Evolutionary conservation across 352 stramenopile species (phyloP).

Genomic region (Phytophthora capsici): DNA sequence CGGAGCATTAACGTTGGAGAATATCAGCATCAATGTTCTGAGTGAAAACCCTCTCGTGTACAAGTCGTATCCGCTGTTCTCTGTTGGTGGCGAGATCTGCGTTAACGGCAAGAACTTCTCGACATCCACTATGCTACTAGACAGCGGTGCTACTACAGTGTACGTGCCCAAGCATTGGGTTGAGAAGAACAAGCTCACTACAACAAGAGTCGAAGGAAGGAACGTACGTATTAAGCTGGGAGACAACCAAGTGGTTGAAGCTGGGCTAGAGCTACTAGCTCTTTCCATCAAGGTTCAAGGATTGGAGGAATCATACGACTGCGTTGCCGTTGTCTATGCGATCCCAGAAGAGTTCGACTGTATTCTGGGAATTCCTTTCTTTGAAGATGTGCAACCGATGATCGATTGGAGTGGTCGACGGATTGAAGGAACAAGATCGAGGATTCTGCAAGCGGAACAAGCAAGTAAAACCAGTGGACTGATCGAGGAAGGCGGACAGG

Average conservation of each 20-base stretch:
- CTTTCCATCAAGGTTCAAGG: background rate
- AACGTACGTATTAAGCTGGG: constrained; percentile 14
- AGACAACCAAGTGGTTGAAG: constrained; percentile 10
- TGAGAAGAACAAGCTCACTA: background rate
- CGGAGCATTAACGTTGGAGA: no score
- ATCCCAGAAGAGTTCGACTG: no score
- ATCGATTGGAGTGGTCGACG: constrained; percentile 14
- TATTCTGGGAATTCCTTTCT: constrained; percentile 20
- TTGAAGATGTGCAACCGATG: constrained; percentile 11
- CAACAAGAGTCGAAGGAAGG: constrained; percentile 7
- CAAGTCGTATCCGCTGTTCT: constrained; percentile 14
- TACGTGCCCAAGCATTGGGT: constrained; percentile 12
- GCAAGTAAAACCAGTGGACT: background rate
- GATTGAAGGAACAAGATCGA: constrained; percentile 11
- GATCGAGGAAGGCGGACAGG: no score
- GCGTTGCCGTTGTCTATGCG: no score
- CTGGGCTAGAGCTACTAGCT: constrained; percentile 7
- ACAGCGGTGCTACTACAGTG: constrained; percentile 2
- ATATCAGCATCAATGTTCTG: no score
- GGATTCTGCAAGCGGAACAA: background rate
- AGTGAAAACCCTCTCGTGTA: constrained; percentile 18
- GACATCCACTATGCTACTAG: constrained; percentile 1
- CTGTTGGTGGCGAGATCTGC: background rate
- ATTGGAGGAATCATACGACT: background rate
- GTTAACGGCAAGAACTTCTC: background rate